Evolutionary conservation across 768 basidiomycete genomes (phyloP).

Genomic region (Guyanaporus albipodus): DNA sequence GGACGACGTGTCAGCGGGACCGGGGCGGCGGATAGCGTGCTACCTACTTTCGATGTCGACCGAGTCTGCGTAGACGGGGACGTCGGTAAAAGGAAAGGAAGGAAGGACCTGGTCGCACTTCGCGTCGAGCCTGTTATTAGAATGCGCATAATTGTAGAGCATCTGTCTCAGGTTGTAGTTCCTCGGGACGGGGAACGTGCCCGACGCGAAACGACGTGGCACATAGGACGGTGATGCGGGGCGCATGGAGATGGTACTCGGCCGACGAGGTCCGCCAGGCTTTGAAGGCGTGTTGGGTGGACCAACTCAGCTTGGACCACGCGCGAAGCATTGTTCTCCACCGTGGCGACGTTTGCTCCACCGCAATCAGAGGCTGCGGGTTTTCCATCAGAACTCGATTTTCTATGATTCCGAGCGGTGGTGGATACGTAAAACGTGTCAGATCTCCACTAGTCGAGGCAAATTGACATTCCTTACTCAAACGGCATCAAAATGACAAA

Average conservation of each 20-base stretch:
- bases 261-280: not conserved
- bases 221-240: slow-evolving; percentile 13
- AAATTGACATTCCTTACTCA: slow-evolving; percentile 30
- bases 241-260: not conserved
- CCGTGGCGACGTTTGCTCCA: too few species aligned
- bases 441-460: slow-evolving; percentile 28
- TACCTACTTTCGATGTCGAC: slow-evolving; percentile 43
- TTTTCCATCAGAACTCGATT: too few species aligned
- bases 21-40: too few species aligned
- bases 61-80: slow-evolving; percentile 35
- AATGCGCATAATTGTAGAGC: slow-evolving; percentile 21
- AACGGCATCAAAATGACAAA: slow-evolving; percentile 31
- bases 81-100: slow-evolving; percentile 27
- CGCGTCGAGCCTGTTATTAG: not conserved
- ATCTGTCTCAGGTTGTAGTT: slow-evolving; percentile 27
- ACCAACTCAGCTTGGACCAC: slow-evolving; percentile 3
- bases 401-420: too few species aligned
- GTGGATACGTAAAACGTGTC: slow-evolving; percentile 26
- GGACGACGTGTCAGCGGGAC: not conserved
- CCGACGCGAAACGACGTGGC: slow-evolving; percentile 20
- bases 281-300: slow-evolving; percentile 18
- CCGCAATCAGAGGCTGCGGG: too few species aligned
- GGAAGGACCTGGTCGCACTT: slow-evolving; percentile 31
- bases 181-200: slow-evolving; percentile 28
- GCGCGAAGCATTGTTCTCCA: too few species aligned